Percentiles rank a stretch among this genome's conserved stretches.
These are phyloP conservation scores for Ophiostoma triangulosporum DNA, from an alignment of 2,329 filamentous ascomycete species.

Conservation along the genomic window DNA sequence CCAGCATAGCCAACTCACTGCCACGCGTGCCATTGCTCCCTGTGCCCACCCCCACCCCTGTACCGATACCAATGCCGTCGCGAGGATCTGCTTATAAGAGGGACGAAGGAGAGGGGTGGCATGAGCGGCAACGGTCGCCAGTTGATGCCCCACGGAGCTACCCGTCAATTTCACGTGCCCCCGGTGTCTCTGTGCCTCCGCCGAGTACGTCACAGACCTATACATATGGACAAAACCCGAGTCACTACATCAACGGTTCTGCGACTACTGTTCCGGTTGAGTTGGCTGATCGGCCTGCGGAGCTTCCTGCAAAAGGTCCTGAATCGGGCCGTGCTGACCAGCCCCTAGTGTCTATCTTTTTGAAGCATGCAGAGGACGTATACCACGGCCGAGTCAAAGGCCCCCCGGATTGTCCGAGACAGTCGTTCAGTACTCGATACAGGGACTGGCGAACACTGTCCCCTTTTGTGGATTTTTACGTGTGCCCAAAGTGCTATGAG, in stretches of 20 bases:
- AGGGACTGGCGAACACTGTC: slow-evolving; percentile 61
- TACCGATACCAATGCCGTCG: background rate
- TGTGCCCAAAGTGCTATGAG: slow-evolving; percentile 71
- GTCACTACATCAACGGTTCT: slow-evolving; percentile 8
- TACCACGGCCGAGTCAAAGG: slow-evolving; percentile 28
- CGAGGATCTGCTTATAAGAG: background rate
- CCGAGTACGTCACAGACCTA: background rate
- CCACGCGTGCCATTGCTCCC: slow-evolving; percentile 5
- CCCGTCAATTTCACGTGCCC: slow-evolving; percentile 2
- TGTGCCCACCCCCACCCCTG: background rate
- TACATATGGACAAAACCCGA: slow-evolving; percentile 1
- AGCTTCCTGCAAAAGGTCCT: slow-evolving; percentile 3
- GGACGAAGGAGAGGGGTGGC: background rate
- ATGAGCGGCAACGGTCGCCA: slow-evolving; percentile 9
- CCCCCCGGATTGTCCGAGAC: slow-evolving; percentile 58
- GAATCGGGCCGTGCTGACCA: slow-evolving; percentile 23
- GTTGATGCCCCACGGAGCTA: slow-evolving; percentile 3
- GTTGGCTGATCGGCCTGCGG: slow-evolving; percentile 5
- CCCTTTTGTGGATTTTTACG: slow-evolving; percentile 54
- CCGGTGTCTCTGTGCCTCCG: slow-evolving; percentile 4
- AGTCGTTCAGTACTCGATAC: slow-evolving; percentile 44
- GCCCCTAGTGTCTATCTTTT: slow-evolving; percentile 23
- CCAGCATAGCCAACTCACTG: background rate
- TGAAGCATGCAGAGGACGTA: slow-evolving; percentile 41
- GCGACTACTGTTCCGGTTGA: background rate